Evolutionary conservation across 176 grass and related monocot species (phyloP), one percentile per base, ranked within the genome.

Genomic region (Oryza nivara): DNA sequence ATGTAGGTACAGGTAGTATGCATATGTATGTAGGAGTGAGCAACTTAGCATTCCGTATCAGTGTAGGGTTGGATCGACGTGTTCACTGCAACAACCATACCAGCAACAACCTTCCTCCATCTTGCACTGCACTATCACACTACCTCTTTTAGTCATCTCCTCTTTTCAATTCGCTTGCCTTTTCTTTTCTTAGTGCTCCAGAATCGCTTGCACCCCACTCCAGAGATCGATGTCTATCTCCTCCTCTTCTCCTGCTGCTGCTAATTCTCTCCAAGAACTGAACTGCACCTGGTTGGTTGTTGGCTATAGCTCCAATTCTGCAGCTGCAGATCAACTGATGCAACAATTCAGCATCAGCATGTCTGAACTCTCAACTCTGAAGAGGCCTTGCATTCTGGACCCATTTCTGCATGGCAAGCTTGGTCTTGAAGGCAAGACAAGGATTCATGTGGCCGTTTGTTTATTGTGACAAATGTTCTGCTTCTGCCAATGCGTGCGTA

Each of bases 151-250:
- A 58, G 54, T 58, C 54, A 9, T 58, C 54, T 58, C 54, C 7
- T 58, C 54, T 58, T 16, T 47, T 63, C 26, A 23, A 15, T 16
- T 44, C 26, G 17, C 4, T 35, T 46, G 51, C 16, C 34, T 82
- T 43, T 72, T 43, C 38, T 46, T 48, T 47, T 6, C 11, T 1
- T 38, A n/a, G 16, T 32, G 68, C 67, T 35, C 44, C 83, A 32
- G 74, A 72, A 88, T 90, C 84, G 84, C 88, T 90, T 90, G 79
- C 80, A 90, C 80, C 68, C 61, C 61, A 90, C 89, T 87, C 89
- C 49, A 74, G 20, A 73, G 4, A 86, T 86, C 79, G 4, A 72
- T 54, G 88, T 52, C 54, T 73, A 82, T 77, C 12, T 74, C 76
- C 15, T 28, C n/a, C 10, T 4, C 41, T 15, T 5, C 17, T 8